Conservation (phyloP, 1,284 basidiomycete species). For the Ceratobasidium sp. region DNA sequence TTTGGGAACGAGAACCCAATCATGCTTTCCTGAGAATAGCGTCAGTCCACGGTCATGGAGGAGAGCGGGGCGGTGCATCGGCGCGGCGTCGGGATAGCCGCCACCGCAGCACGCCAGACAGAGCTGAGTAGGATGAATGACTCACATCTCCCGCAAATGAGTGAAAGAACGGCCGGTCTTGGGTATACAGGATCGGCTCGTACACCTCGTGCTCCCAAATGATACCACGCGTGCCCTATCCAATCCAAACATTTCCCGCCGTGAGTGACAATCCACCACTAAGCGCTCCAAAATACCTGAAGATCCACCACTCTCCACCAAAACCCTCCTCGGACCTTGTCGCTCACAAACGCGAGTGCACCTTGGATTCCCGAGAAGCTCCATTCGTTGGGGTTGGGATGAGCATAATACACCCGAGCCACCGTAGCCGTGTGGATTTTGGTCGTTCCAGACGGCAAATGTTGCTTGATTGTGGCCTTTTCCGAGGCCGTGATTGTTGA, state of each 20-base stretch:
- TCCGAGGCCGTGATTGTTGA: conserved; percentile 74
- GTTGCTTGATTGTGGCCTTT: conserved; percentile 75
- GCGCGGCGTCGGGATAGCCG: too few species aligned
- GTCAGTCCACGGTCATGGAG: neutral
- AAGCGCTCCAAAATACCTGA: conserved; percentile 47
- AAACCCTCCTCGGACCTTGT: conserved; percentile 64
- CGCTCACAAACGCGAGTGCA: conserved; percentile 73
- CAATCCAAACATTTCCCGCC: neutral
- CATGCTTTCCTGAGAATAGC: conserved; percentile 72
- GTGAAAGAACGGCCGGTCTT: conserved; percentile 93
- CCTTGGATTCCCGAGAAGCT: conserved; percentile 86
- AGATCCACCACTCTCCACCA: conserved; percentile 84
- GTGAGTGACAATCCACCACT: neutral
- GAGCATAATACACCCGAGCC: conserved; percentile 85
- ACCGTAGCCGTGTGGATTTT: conserved; percentile 83
- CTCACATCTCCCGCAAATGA: conserved; percentile 91
- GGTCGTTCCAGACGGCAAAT: conserved; percentile 59
- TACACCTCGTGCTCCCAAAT: conserved; percentile 97
- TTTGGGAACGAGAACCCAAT: conserved; percentile 91
- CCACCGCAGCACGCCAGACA: neutral
- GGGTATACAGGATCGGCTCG: conserved; percentile 80
- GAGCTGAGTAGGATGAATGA: conserved; percentile 42
- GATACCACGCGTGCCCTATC: conserved; percentile 78
- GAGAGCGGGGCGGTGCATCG: neutral
- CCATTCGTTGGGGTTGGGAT: conserved; percentile 79